Evolutionary conservation across 108 stramenopile genomes (phyloP).

Genomic region (Craspedostauros australis): DNA sequence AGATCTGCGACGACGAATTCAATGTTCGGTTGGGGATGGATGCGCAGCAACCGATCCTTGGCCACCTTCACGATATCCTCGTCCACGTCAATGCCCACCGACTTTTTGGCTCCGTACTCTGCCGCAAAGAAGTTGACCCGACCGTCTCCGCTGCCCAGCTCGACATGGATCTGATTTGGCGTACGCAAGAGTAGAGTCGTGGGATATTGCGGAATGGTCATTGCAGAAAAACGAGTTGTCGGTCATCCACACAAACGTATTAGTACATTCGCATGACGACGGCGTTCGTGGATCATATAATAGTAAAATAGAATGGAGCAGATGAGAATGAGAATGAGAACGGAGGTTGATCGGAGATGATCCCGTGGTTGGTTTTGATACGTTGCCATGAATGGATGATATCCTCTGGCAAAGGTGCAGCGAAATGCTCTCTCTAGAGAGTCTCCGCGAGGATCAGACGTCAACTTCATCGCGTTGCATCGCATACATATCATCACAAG

Average conservation of each 20-base stretch:
- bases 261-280: neutral
- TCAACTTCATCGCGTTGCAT: no score
- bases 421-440: no score
- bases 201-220: neutral
- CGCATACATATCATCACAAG: no score
- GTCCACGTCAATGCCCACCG: constrained; percentile 77
- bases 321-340: no score
- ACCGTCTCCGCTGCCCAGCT: constrained; percentile 84
- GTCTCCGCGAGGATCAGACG: no score
- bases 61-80: constrained; percentile 49
- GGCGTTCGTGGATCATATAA: no score
- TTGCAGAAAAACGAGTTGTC: neutral
- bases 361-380: no score
- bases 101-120: constrained; percentile 35
- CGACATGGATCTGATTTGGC: constrained; percentile 48
- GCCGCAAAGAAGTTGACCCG: constrained; percentile 73
- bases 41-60: constrained; percentile 30
- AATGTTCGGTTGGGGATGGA: constrained; percentile 47
- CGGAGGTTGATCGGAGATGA: no score
- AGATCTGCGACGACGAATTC: constrained; percentile 69
- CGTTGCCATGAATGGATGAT: no score
- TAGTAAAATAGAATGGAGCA: no score
- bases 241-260: neutral
- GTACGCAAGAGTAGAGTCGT: neutral
- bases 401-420: no score